Evolutionary conservation across 371 early-diverging fungal genomes (phyloP).

Genomic region (Dinochytrium kinnereticum): DNA sequence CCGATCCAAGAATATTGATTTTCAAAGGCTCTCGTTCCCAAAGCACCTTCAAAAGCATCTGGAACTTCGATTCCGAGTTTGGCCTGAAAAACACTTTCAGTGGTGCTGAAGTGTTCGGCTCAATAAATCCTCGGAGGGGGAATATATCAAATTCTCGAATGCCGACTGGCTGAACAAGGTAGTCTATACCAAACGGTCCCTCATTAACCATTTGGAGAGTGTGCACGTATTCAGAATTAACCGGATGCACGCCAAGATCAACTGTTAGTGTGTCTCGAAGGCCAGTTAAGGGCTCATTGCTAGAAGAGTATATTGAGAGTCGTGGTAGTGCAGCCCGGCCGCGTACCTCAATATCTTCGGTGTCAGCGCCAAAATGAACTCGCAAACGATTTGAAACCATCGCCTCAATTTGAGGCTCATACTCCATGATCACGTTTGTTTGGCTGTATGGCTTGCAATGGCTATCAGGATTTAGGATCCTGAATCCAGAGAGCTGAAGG

Average conservation of each 20-base stretch:
- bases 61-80: constrained; percentile 51
- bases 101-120: constrained; percentile 38
- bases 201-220: constrained; percentile 54
- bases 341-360: constrained; percentile 52
- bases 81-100: constrained; percentile 56
- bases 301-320: constrained; percentile 36
- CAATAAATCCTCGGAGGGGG: constrained; percentile 59
- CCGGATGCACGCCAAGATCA: constrained; percentile 60
- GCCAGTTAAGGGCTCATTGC: constrained; percentile 34
- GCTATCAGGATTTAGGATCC: constrained; percentile 51
- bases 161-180: constrained; percentile 58
- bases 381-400: constrained; percentile 37
- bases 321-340: constrained; percentile 49
- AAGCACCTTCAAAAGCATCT: constrained; percentile 48
- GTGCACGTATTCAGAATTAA: constrained; percentile 45
- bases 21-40: constrained; percentile 57
- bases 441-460: constrained; percentile 46
- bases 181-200: constrained; percentile 59
- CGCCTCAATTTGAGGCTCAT: constrained; percentile 37
- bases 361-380: constrained; percentile 50
- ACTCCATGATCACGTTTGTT: constrained; percentile 51
- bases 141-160: constrained; percentile 54
- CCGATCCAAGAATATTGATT: constrained; percentile 48
- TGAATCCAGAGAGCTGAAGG: constrained; percentile 42
- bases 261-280: constrained; percentile 22